Evolutionary conservation across 495 filamentous ascomycete species (phyloP).

Genomic region (Neurospora sublineolata): DNA sequence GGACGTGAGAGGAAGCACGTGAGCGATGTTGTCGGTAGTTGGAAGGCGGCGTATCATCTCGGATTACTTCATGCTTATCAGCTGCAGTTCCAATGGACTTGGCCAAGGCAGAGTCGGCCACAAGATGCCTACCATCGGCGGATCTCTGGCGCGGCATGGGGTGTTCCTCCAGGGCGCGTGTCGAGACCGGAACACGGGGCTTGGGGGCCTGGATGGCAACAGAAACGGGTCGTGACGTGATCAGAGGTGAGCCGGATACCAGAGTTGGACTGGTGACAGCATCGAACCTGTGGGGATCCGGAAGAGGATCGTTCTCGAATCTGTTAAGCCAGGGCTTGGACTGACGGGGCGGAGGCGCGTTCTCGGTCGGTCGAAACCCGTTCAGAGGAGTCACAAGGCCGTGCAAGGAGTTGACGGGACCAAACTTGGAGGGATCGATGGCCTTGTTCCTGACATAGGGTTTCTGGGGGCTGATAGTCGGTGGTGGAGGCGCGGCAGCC

Average conservation of each 20-base stretch:
- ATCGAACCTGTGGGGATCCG: slow-evolving; percentile 49
- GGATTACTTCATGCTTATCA: slow-evolving; percentile 5
- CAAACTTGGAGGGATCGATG: slow-evolving; percentile 42
- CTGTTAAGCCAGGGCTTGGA: not conserved
- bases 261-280: slow-evolving; percentile 36
- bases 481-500: not conserved
- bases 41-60: not conserved
- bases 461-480: not conserved
- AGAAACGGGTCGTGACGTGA: slow-evolving; percentile 21
- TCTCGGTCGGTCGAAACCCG: slow-evolving; percentile 30
- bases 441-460: slow-evolving; percentile 32
- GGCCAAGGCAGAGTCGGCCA: slow-evolving; percentile 1
- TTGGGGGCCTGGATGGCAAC: slow-evolving; percentile 37
- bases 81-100: not conserved
- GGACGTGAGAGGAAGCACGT: not conserved
- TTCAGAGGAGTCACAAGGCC: slow-evolving; percentile 39
- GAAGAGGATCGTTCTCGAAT: slow-evolving; percentile 12
- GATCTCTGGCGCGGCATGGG: slow-evolving; percentile 5
- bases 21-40: not conserved
- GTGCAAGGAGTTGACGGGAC: slow-evolving; percentile 41
- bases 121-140: slow-evolving; percentile 5
- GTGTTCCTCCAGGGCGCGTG: slow-evolving; percentile 28
- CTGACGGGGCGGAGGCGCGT: slow-evolving; percentile 1
- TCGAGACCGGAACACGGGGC: slow-evolving; percentile 31
- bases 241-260: slow-evolving; percentile 23